phyloP scores from a whole-genome alignment of 768 basidiomycete species.

The Lactarius psammicola region DNA sequence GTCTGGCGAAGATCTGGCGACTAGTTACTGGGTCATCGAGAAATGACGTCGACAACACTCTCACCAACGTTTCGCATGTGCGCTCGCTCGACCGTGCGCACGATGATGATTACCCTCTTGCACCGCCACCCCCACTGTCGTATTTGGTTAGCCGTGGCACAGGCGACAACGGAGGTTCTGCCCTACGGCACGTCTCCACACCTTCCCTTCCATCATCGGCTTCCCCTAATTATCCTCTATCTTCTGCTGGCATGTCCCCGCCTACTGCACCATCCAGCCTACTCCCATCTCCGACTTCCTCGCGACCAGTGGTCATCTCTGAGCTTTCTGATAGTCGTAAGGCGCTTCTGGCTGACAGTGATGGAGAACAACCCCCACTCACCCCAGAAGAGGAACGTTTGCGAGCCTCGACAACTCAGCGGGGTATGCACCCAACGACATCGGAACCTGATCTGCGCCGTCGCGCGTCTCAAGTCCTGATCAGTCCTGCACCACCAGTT shows the following conservation, averaged over 20 bases:
- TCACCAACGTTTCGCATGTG: conserved; percentile 36
- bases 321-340: conserved; percentile 49
- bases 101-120: conserved; percentile 75
- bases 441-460: conserved; percentile 65
- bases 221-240: conserved; percentile 54
- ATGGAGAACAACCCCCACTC: conserved; percentile 40
- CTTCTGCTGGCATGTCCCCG: conserved; percentile 65
- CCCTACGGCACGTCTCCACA: conserved; percentile 62
- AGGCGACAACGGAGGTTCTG: conserved; percentile 48
- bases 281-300: conserved; percentile 73
- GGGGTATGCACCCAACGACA: conserved; percentile 48
- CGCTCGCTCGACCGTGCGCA: conserved; percentile 41
- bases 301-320: conserved; percentile 58
- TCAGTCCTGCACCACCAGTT: conserved; percentile 29
- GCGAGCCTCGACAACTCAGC: conserved; percentile 1
- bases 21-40: conserved; percentile 58
- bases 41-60: conserved; percentile 41
- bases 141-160: conserved; percentile 69
- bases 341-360: conserved; percentile 42
- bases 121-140: conserved; percentile 88
- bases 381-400: conserved; percentile 24
- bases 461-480: conserved; percentile 35
- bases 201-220: conserved; percentile 62
- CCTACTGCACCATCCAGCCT: conserved; percentile 74
- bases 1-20: conserved; percentile 78